Percentiles rank a stretch among this genome's conserved stretches.
phyloP scores from a whole-genome alignment of 768 basidiomycete species.

The Mycena albidolilacea region DNA sequence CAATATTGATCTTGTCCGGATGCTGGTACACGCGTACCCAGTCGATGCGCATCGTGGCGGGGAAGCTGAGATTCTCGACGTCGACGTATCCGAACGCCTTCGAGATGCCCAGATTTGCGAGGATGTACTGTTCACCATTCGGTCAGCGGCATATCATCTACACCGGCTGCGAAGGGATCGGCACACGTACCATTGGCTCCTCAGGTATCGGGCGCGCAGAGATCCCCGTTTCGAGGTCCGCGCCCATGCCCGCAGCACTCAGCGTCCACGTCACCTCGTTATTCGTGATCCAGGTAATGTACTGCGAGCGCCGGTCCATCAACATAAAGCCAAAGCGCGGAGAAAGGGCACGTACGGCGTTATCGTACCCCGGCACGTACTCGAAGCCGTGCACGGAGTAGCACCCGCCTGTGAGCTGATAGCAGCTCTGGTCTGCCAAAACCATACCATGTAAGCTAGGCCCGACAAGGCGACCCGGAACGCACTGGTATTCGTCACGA shows the following conservation, averaged over 20 bases:
- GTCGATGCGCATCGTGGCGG: slow-evolving; percentile 80
- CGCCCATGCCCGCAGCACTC: slow-evolving; percentile 61
- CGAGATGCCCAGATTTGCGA: slow-evolving; percentile 81
- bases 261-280: slow-evolving; percentile 71
- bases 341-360: slow-evolving; percentile 54
- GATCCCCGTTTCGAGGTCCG: slow-evolving; percentile 69
- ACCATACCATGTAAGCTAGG: slow-evolving; percentile 15
- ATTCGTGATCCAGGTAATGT: slow-evolving; percentile 81
- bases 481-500: slow-evolving; percentile 49
- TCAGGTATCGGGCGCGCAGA: slow-evolving; percentile 70
- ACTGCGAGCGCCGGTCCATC: slow-evolving; percentile 52
- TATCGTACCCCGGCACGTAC: slow-evolving; percentile 63
- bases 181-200: slow-evolving; percentile 76
- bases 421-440: slow-evolving; percentile 58
- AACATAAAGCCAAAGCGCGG: slow-evolving; percentile 37
- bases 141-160: slow-evolving; percentile 42
- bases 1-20: slow-evolving; percentile 63
- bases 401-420: slow-evolving; percentile 57
- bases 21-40: slow-evolving; percentile 86
- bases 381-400: slow-evolving; percentile 69
- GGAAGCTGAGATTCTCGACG: slow-evolving; percentile 66
- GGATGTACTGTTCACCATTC: slow-evolving; percentile 65
- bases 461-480: slow-evolving; percentile 29
- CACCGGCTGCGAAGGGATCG: background rate
- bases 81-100: slow-evolving; percentile 78